phyloP scores from a whole-genome alignment of 2,329 filamentous ascomycete genomes.

The Calonectria naviculata region DNA sequence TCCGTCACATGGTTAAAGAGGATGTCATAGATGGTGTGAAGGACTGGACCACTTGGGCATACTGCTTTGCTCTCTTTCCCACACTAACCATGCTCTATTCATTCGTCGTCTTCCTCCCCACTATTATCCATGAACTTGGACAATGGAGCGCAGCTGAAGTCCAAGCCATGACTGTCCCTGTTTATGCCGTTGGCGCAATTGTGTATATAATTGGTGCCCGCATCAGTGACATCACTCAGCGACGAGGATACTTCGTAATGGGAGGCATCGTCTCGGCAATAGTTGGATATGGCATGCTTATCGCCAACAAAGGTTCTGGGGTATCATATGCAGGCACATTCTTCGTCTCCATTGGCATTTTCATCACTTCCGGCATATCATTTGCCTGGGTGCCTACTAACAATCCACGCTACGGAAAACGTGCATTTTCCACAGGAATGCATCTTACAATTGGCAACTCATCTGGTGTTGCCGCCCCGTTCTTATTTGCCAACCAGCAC shows the following conservation, averaged over 20 bases:
- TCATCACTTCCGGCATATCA: conserved; percentile 51
- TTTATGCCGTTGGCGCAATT: conserved; percentile 72
- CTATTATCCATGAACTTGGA: conserved; percentile 73
- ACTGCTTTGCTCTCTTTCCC: conserved; percentile 70
- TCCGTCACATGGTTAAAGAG: conserved; percentile 41
- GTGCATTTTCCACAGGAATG: conserved; percentile 70
- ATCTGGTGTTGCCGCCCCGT: conserved; percentile 71
- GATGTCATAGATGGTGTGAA: conserved; percentile 37
- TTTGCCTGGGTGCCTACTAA: conserved; percentile 63
- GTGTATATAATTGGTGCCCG: conserved; percentile 68
- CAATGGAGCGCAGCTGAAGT: conserved; percentile 65
- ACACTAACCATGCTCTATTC: conserved; percentile 75
- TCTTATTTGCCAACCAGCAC: conserved; percentile 59
- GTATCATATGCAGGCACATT: conserved; percentile 73
- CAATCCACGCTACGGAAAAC: conserved; percentile 72
- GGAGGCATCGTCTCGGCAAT: conserved; percentile 61
- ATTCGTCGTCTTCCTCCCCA: conserved; percentile 75
- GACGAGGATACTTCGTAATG: conserved; percentile 66
- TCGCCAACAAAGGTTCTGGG: conserved; percentile 63
- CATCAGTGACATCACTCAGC: conserved; percentile 67
- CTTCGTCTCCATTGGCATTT: conserved; percentile 68
- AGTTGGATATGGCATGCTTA: conserved; percentile 69
- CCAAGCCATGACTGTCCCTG: conserved; percentile 76
- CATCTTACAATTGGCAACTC: conserved; percentile 72
- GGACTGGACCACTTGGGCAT: conserved; percentile 75